Evolutionary conservation across 2,329 filamentous ascomycete species (phyloP), one percentile per base, ranked within the genome.

Genomic region (Penicillium sp.): DNA sequence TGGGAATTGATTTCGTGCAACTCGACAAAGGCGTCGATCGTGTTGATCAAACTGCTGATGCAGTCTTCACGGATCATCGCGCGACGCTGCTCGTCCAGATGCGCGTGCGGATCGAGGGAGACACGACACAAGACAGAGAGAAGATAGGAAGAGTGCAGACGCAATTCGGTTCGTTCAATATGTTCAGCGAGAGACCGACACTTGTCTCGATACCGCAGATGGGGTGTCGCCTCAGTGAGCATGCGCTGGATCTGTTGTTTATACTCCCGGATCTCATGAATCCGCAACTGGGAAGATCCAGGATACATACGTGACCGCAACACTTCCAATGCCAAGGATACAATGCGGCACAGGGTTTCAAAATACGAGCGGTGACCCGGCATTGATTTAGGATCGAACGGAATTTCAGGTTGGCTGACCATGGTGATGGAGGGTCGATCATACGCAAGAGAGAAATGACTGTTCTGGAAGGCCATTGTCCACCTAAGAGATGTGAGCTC

Each of bases 381-480:
- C 55, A 77, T 74, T n/a, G 78, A 79, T 58, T 77, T 77, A 10
- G 72, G 72, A 64, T 78, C 69, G 67, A 79, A 74, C 39, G 77
- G 73, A 6, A 79, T 80, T 44, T 76, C 74, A 2, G 75, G 73
- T 56, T 77, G 76, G 47, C 75, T 74, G 34, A 80, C 77, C 45
- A 80, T 80, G n/a, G 73, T 77, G 41, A 79, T 79, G 2, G 80
- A 80, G 2, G 76, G 76, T 42, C 82, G 73, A 61, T 85, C 82
- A 67, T 84, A 85, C 1, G 81, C 83, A 40, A 85, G 79, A 14
- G 81, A 84, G n/a, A 84, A 76, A 36, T 84, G 73, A 43, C 80
- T 83, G 61, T 85, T 83, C 61, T 84, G 82, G 76, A 83, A 84
- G 14, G 84, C 75, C 56, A 85, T 75, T 14, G 80, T 77, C 82